These are phyloP conservation scores for Westerdykella sp. DNA, from an alignment of 2,329 filamentous ascomycete species.

Conservation along the genomic window DNA sequence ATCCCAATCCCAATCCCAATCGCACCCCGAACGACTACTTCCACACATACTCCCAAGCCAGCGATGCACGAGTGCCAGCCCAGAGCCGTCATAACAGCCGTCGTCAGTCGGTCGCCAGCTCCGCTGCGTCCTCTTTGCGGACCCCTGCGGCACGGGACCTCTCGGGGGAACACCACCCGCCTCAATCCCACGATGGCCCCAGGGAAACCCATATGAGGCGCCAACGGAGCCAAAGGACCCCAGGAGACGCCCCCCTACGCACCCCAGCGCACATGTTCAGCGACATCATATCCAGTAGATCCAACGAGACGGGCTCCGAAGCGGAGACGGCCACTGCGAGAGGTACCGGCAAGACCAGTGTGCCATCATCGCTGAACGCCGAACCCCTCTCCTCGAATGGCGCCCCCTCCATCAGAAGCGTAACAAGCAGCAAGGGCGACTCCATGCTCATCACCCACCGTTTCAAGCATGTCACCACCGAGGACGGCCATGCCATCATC, in stretches of 20 bases:
- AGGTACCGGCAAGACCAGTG: slow-evolving; percentile 10
- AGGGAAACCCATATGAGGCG: background rate
- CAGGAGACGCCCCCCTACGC: slow-evolving; percentile 7
- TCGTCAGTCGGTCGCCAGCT: slow-evolving; percentile 20
- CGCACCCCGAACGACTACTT: slow-evolving; percentile 36
- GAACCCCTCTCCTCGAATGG: slow-evolving; percentile 18
- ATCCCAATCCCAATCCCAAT: slow-evolving; percentile 9
- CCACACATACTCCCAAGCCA: slow-evolving; percentile 20
- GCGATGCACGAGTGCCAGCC: slow-evolving; percentile 15
- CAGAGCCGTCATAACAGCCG: slow-evolving; percentile 5
- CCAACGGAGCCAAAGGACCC: background rate
- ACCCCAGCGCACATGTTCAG: slow-evolving; percentile 32
- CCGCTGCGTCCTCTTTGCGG: slow-evolving; percentile 20
- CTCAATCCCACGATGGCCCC: background rate
- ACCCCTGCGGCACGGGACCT: slow-evolving; percentile 19
- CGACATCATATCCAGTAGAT: slow-evolving; percentile 28
- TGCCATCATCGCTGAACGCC: slow-evolving; percentile 15
- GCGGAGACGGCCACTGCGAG: background rate
- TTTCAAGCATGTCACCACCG: slow-evolving; percentile 71
- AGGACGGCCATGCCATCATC: slow-evolving; percentile 74
- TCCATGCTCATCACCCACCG: slow-evolving; percentile 57
- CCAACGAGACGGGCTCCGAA: slow-evolving; percentile 13
- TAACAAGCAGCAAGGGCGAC: slow-evolving; percentile 37
- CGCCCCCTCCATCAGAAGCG: slow-evolving; percentile 30
- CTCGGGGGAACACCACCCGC: background rate